phyloP scores from a whole-genome alignment of 257 asterid genomes.

The Schizonepeta tenuifolia region DNA sequence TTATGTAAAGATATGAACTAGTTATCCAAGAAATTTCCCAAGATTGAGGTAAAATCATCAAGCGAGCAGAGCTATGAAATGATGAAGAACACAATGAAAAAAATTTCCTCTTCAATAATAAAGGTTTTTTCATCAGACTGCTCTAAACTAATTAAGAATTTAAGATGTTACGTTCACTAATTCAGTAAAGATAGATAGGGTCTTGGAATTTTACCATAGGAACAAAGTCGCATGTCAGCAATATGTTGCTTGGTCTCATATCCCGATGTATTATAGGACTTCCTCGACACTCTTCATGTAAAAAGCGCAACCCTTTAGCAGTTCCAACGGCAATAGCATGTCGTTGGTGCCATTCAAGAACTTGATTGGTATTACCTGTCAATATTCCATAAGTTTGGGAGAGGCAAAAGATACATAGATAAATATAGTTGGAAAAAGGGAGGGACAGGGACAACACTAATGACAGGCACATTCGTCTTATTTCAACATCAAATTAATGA shows the following conservation, averaged over 20 bases:
- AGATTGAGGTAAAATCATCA: background rate
- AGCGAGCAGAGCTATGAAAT: background rate
- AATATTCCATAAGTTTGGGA: constrained; percentile 10
- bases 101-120: constrained; percentile 2
- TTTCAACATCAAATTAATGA: constrained; percentile 3
- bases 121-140: background rate
- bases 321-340: constrained; percentile 74
- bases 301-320: constrained; percentile 79
- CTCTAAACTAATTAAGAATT: background rate
- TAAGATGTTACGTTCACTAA: background rate
- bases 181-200: background rate
- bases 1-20: background rate
- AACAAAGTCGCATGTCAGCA: constrained; percentile 78
- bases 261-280: constrained; percentile 86
- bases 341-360: constrained; percentile 77
- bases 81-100: background rate
- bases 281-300: constrained; percentile 89
- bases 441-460: background rate
- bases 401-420: background rate
- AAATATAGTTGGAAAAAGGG: background rate
- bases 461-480: constrained; percentile 1
- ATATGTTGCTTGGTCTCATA: constrained; percentile 76
- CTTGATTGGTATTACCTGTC: constrained; percentile 49
- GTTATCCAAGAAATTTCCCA: background rate
- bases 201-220: constrained; percentile 56